Evolutionary conservation across 805 yeast genomes (phyloP).

Genomic region (Ogataea philodendri): DNA sequence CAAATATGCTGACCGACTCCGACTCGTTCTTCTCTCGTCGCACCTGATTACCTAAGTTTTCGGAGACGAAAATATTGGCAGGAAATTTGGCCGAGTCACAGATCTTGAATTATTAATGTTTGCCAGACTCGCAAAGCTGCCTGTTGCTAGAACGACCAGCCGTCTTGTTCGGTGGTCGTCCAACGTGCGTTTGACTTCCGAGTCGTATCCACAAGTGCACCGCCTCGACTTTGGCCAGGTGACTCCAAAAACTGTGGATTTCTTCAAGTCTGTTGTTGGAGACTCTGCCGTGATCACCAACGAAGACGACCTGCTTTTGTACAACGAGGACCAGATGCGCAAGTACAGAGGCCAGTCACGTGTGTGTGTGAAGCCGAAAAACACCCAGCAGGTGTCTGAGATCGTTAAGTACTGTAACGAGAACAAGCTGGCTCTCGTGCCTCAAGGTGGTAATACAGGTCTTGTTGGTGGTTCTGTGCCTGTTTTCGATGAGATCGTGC

Average conservation of each 20-base stretch:
- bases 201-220: slow-evolving; percentile 59
- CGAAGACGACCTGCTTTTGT: slow-evolving; percentile 61
- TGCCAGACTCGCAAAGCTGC: slow-evolving; percentile 1
- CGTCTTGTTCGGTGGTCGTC: slow-evolving; percentile 7
- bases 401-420: slow-evolving; percentile 81
- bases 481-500: slow-evolving; percentile 82
- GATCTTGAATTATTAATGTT: slow-evolving; percentile 5
- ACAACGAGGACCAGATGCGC: slow-evolving; percentile 92
- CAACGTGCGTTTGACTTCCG: slow-evolving; percentile 53
- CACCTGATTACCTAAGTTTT: too few species aligned
- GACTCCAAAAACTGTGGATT: slow-evolving; percentile 53
- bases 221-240: slow-evolving; percentile 55
- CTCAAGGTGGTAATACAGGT: slow-evolving; percentile 98
- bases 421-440: slow-evolving; percentile 76
- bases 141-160: neutral
- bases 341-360: slow-evolving; percentile 87
- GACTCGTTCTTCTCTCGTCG: too few species aligned
- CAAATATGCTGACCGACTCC: too few species aligned
- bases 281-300: slow-evolving; percentile 51
- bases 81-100: too few species aligned
- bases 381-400: slow-evolving; percentile 71
- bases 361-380: slow-evolving; percentile 78
- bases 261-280: slow-evolving; percentile 59
- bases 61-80: too few species aligned
- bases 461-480: slow-evolving; percentile 94